Evolutionary conservation across 768 basidiomycete genomes (phyloP).

Genomic region (Podaxis mareebaensis): DNA sequence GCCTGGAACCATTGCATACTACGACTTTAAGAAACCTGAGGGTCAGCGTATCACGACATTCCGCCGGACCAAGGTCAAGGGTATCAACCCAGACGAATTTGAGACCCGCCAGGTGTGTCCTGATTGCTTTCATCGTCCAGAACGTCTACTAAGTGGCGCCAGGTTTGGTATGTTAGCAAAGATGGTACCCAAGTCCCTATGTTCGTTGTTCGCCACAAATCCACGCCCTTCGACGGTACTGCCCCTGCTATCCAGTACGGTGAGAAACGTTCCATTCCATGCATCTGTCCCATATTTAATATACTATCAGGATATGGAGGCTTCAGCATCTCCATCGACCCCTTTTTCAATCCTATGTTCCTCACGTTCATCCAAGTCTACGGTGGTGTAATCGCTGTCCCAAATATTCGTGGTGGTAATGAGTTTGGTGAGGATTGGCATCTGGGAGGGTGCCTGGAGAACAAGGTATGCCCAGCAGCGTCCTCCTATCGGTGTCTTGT

Average conservation of each 20-base stretch:
- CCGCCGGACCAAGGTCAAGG: constrained; percentile 56
- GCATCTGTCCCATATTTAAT: not conserved
- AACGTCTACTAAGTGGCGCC: not conserved
- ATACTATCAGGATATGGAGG: constrained; percentile 70
- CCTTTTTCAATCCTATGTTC: constrained; percentile 69
- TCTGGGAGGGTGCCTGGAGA: constrained; percentile 64
- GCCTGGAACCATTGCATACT: constrained; percentile 64
- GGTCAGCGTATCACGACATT: constrained; percentile 55
- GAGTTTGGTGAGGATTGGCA: constrained; percentile 92
- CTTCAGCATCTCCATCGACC: constrained; percentile 69
- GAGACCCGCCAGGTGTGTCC: constrained; percentile 56
- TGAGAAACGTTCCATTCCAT: constrained; percentile 22
- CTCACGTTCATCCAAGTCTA: constrained; percentile 76
- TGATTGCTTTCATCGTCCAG: not conserved
- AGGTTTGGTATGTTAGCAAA: constrained; percentile 79
- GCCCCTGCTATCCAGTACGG: constrained; percentile 81
- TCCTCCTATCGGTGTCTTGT: constrained; percentile 1
- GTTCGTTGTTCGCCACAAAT: constrained; percentile 80
- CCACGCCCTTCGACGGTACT: constrained; percentile 68
- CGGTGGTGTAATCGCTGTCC: constrained; percentile 61
- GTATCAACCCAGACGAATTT: constrained; percentile 69
- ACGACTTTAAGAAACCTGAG: constrained; percentile 61
- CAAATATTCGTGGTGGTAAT: constrained; percentile 65
- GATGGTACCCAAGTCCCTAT: constrained; percentile 83
- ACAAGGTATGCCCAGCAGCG: constrained; percentile 48